Evolutionary conservation across 2,329 filamentous ascomycete species (phyloP).

Genomic region (Dothistroma septosporum): DNA sequence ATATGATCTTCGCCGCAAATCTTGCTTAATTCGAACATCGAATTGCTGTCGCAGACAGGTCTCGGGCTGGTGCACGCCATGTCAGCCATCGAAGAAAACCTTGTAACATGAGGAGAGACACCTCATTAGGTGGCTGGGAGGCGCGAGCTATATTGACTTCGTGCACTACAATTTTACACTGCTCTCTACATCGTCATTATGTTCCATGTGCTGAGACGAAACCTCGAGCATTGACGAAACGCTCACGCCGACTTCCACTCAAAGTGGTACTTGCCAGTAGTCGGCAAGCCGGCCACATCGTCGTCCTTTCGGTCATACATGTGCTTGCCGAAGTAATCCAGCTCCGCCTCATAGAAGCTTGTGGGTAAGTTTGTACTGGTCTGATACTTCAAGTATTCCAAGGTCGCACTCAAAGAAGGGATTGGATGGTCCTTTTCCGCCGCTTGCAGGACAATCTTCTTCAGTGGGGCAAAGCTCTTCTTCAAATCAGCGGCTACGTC

Average conservation of each 20-base stretch:
- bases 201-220: neutral
- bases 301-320: constrained; percentile 59
- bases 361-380: constrained; percentile 59
- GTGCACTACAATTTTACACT: neutral
- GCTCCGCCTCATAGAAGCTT: constrained; percentile 65
- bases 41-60: no score
- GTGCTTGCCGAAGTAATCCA: constrained; percentile 68
- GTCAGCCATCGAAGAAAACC: no score
- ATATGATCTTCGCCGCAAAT: no score
- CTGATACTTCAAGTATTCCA: constrained; percentile 66
- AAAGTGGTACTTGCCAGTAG: constrained; percentile 58
- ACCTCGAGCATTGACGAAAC: neutral
- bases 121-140: no score
- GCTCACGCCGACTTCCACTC: constrained; percentile 54
- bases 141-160: no score
- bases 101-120: no score
- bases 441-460: constrained; percentile 53
- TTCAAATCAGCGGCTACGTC: constrained; percentile 53
- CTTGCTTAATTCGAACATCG: no score
- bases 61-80: no score
- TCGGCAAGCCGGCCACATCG: constrained; percentile 46
- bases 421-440: constrained; percentile 57
- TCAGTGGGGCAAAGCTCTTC: constrained; percentile 49
- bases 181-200: neutral
- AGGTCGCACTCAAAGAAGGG: constrained; percentile 56